phyloP scores from a whole-genome alignment of 176 grass and related monocot genomes.

The Zizania latifolia region DNA sequence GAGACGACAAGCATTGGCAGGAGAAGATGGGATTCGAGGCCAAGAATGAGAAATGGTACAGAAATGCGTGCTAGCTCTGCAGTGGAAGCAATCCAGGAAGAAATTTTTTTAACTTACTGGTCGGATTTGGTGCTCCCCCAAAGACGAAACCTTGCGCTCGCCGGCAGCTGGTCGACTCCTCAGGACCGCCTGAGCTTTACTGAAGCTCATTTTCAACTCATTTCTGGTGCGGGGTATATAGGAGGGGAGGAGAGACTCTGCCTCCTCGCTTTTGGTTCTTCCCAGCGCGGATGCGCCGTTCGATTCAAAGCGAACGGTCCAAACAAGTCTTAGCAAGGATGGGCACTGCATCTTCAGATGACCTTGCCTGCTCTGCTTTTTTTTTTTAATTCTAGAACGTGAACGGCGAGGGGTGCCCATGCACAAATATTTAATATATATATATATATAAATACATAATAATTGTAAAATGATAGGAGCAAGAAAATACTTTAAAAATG shows the following conservation, averaged over 20 bases:
- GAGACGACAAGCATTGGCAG: not conserved
- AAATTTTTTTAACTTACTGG: conserved; percentile 1
- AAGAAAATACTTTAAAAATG: no score
- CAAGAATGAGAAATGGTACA: not conserved
- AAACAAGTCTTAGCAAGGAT: not conserved
- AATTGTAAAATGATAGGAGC: no score
- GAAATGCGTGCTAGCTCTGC: no score
- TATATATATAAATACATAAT: no score
- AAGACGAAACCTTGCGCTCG: conserved; percentile 5
- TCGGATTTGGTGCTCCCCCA: not conserved
- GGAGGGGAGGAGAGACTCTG: not conserved
- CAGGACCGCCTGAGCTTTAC: not conserved
- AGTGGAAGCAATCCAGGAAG: not conserved
- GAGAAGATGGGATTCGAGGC: not conserved
- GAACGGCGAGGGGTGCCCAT: no score
- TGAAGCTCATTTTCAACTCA: not conserved
- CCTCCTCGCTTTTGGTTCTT: not conserved
- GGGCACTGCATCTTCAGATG: not conserved
- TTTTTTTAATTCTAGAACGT: not conserved
- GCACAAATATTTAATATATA: no score
- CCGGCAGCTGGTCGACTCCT: not conserved
- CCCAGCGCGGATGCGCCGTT: not conserved
- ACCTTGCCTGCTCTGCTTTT: not conserved
- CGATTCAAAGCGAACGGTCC: not conserved
- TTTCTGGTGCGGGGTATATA: not conserved